Conservation (phyloP, 2,329 filamentous ascomycete genomes). For the Cladophialophora bantiana region DNA sequence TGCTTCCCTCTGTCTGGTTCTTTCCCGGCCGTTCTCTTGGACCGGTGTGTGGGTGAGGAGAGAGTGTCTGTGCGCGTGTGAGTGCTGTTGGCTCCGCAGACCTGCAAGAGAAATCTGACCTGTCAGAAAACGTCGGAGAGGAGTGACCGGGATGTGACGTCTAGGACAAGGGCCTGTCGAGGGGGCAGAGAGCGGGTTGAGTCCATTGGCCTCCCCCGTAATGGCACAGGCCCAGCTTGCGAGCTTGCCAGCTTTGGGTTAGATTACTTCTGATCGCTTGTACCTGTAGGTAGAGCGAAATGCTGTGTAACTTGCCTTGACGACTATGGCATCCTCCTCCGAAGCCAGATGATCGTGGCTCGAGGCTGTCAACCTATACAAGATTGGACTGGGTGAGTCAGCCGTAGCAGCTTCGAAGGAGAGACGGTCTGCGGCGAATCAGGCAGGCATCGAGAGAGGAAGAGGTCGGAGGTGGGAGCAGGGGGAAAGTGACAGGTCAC, state of each 20-base stretch:
- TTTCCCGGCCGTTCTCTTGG: neutral
- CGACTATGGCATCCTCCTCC: neutral
- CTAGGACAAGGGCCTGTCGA: neutral
- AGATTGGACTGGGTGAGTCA: neutral
- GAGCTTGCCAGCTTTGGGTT: neutral
- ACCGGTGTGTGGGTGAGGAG: neutral
- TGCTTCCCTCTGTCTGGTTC: neutral
- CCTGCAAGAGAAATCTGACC: conserved; percentile 1
- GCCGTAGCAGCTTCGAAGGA: neutral
- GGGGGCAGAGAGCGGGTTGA: neutral
- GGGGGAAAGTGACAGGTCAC: neutral
- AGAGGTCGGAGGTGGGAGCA: neutral
- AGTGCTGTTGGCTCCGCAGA: neutral
- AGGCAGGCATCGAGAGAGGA: neutral
- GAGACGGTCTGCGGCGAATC: neutral
- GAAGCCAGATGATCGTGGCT: neutral
- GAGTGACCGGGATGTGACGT: neutral
- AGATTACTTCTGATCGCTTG: neutral
- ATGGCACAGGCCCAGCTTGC: neutral
- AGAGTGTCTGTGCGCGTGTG: neutral
- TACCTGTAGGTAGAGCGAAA: neutral
- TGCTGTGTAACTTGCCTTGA: neutral
- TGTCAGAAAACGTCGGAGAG: neutral
- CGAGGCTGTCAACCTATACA: neutral
- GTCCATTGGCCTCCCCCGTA: neutral